Evolutionary conservation across 768 basidiomycete species (phyloP).

Genomic region (Lactarius quietus): DNA sequence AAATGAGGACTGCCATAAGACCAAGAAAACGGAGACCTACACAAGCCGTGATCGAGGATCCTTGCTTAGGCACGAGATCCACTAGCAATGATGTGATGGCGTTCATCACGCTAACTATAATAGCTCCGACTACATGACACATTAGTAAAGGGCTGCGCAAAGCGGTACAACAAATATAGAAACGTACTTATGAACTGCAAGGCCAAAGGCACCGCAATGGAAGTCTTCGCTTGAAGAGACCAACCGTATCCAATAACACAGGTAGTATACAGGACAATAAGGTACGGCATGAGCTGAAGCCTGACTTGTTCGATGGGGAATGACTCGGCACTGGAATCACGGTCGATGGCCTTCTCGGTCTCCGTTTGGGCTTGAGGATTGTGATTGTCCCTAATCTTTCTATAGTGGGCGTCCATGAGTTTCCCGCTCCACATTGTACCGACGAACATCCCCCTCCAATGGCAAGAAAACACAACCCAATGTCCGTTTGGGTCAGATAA

Average conservation of each 20-base stretch:
- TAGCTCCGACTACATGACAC: slow-evolving; percentile 45
- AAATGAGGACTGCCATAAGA: background rate
- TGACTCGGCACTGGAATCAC: slow-evolving; percentile 31
- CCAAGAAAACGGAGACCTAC: slow-evolving; percentile 39
- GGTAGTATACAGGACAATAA: slow-evolving; percentile 38
- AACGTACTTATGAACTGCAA: slow-evolving; percentile 41
- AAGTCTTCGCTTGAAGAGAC: slow-evolving; percentile 48
- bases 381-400: slow-evolving; percentile 34
- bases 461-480: slow-evolving; percentile 76
- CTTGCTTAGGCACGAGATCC: slow-evolving; percentile 58
- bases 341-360: slow-evolving; percentile 28
- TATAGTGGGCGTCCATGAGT: slow-evolving; percentile 66
- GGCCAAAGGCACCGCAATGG: slow-evolving; percentile 53
- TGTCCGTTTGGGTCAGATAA: slow-evolving; percentile 55
- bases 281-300: slow-evolving; percentile 44
- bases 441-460: slow-evolving; percentile 69
- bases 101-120: slow-evolving; percentile 49
- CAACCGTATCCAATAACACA: slow-evolving; percentile 58
- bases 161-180: background rate
- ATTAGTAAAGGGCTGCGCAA: background rate
- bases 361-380: slow-evolving; percentile 20
- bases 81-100: slow-evolving; percentile 58
- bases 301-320: slow-evolving; percentile 64
- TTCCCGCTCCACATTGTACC: slow-evolving; percentile 59
- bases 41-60: slow-evolving; percentile 69